Evolutionary conservation across 2,329 filamentous ascomycete species (phyloP).

Genomic region (Epichloe gansuensis): DNA sequence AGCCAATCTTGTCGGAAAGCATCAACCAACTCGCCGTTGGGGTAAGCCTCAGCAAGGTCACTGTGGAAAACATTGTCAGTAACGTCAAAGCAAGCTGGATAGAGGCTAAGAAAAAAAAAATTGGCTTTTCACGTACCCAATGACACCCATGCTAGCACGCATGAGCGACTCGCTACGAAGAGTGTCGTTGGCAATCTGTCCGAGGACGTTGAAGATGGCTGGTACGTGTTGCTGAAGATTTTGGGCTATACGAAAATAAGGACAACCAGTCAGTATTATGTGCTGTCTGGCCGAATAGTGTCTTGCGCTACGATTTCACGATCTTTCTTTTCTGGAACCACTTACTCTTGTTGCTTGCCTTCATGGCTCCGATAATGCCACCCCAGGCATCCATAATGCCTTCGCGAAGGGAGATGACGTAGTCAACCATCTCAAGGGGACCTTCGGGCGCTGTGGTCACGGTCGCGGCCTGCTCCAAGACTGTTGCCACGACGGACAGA

Average conservation of each 20-base stretch:
- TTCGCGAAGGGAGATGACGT: slow-evolving; percentile 85
- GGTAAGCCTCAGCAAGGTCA: slow-evolving; percentile 89
- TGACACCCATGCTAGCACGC: slow-evolving; percentile 91
- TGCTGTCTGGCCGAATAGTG: too few species aligned
- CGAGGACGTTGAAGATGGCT: slow-evolving; percentile 77
- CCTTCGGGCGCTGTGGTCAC: slow-evolving; percentile 69
- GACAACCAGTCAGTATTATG: neutral
- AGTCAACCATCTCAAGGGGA: slow-evolving; percentile 92
- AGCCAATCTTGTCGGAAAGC: slow-evolving; percentile 90
- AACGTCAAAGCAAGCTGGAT: neutral
- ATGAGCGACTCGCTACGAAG: slow-evolving; percentile 88
- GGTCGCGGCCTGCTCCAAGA: slow-evolving; percentile 81
- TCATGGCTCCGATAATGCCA: slow-evolving; percentile 91
- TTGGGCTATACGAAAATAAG: slow-evolving; percentile 37
- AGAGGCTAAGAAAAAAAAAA: neutral
- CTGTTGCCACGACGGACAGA: slow-evolving; percentile 79
- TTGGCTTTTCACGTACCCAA: slow-evolving; percentile 55
- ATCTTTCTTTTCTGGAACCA: slow-evolving; percentile 7
- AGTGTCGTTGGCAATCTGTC: slow-evolving; percentile 64
- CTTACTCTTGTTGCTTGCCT: slow-evolving; percentile 63
- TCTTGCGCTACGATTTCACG: too few species aligned
- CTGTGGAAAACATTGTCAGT: slow-evolving; percentile 31
- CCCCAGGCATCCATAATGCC: slow-evolving; percentile 99
- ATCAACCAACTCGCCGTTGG: slow-evolving; percentile 70
- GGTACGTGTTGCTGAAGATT: slow-evolving; percentile 66